Conservation (phyloP, 2,329 filamentous ascomycete species). For the Pyrenophora graminea region DNA sequence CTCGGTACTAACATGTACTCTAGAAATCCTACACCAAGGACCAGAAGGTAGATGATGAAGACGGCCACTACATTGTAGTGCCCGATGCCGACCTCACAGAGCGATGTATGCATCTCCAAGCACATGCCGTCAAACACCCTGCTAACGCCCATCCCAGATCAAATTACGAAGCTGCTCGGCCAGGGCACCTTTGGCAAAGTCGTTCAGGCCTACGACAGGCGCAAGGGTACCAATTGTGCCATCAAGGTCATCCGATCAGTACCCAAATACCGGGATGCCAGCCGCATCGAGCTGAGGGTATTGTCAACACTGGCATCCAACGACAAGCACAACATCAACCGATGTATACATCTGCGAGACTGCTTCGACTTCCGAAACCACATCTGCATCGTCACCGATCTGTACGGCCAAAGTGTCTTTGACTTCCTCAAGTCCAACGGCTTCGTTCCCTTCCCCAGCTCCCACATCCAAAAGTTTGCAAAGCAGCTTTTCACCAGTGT, state of each 20-base stretch:
- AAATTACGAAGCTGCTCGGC: conserved; percentile 85
- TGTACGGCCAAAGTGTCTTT: conserved; percentile 93
- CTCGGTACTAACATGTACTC: conserved; percentile 17
- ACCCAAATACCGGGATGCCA: conserved; percentile 96
- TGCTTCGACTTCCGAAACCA: conserved; percentile 98
- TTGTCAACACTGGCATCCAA: conserved; percentile 90
- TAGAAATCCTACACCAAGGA: conserved; percentile 56
- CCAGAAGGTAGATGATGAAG: conserved; percentile 89
- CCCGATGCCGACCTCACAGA: conserved; percentile 85
- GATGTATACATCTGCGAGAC: conserved; percentile 94
- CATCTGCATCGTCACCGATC: conserved; percentile 81
- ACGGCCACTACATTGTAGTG: conserved; percentile 94
- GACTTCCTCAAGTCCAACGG: conserved; percentile 95
- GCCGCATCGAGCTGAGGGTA: conserved; percentile 89
- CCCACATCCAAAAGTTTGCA: conserved; percentile 96
- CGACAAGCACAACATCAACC: conserved; percentile 88
- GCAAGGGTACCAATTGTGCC: conserved; percentile 78
- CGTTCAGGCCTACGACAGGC: conserved; percentile 84
- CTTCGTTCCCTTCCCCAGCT: conserved; percentile 97
- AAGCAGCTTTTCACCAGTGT: conserved; percentile 97
- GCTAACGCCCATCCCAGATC: conserved; percentile 61
- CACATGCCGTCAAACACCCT: not conserved
- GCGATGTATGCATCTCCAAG: conserved; percentile 69
- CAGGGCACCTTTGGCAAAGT: conserved; percentile 99
- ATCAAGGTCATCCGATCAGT: conserved; percentile 99